A percentile compares a stretch with the other conserved stretches of the same genome.
phyloP scores from a whole-genome alignment of 495 filamentous ascomycete genomes.

The Chaetomium fimeti region DNA sequence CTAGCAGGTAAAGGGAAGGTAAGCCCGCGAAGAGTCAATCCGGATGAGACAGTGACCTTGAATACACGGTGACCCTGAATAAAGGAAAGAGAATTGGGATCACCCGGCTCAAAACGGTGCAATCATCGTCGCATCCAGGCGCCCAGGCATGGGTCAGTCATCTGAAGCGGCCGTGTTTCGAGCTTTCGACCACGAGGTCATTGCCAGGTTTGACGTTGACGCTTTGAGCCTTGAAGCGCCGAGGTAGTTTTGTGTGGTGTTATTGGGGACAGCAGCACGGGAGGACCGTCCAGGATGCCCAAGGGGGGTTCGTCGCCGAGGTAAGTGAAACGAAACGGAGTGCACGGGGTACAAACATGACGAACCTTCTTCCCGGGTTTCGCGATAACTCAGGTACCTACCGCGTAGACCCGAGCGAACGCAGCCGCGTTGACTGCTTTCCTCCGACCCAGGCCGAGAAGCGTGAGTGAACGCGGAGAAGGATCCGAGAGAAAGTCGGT shows the following conservation, averaged over 20 bases:
- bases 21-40: not conserved
- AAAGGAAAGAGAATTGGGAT: not conserved
- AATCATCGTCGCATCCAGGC: not conserved
- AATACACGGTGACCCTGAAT: not conserved
- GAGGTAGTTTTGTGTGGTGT: not conserved
- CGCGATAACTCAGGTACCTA: not conserved
- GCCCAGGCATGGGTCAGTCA: not conserved
- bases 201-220: not conserved
- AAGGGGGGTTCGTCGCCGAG: not conserved
- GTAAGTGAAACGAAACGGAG: conserved; percentile 7
- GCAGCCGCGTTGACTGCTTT: not conserved
- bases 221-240: not conserved
- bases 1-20: too few relatives aligned
- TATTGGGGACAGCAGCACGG: not conserved
- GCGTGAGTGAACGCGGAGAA: not conserved
- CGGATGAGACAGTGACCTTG: conserved; percentile 9
- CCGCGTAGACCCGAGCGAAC: not conserved
- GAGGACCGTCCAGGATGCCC: not conserved
- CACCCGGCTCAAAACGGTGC: not conserved
- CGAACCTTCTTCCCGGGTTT: not conserved
- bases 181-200: not conserved
- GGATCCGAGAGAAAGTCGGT: not conserved
- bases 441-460: not conserved
- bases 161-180: conserved; percentile 18
- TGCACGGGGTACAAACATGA: not conserved